phyloP scores from a whole-genome alignment of 345 rosid genomes.

The Brassica incana region DNA sequence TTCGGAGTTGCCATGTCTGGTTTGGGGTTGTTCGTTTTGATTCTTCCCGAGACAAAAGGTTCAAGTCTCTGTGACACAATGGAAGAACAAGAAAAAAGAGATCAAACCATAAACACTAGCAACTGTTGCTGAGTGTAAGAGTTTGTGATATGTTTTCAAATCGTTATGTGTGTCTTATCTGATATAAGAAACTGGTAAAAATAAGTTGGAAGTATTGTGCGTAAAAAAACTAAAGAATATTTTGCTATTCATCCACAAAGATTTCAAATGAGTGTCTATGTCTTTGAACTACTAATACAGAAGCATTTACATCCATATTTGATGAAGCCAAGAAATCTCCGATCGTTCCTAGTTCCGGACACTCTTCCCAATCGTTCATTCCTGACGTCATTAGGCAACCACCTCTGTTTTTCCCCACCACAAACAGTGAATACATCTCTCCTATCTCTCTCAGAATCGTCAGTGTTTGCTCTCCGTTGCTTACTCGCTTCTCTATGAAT shows the following conservation, averaged over 20 bases:
- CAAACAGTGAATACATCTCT: conserved; percentile 58
- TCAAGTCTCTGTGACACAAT: conserved; percentile 39
- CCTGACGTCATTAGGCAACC: conserved; percentile 52
- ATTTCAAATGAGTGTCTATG: conserved; percentile 45
- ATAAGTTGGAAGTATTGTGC: background rate
- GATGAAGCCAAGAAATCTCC: conserved; percentile 73
- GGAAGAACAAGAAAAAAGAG: conserved; percentile 45
- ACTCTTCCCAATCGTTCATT: conserved; percentile 92
- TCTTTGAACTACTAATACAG: conserved; percentile 73
- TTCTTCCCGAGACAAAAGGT: conserved; percentile 44
- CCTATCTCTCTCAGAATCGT: conserved; percentile 50
- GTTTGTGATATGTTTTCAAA: background rate
- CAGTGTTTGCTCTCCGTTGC: conserved; percentile 48
- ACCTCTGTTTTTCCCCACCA: conserved; percentile 65
- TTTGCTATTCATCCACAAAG: conserved; percentile 36
- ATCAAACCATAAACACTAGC: conserved; percentile 7
- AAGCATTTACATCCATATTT: conserved; percentile 52
- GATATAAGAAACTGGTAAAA: background rate
- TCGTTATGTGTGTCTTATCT: background rate
- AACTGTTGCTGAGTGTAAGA: background rate
- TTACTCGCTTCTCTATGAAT: conserved; percentile 55
- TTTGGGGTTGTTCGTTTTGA: conserved; percentile 36
- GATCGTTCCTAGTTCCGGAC: conserved; percentile 67
- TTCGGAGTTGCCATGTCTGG: conserved; percentile 33
- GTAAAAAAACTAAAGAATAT: conserved; percentile 5